Conservation (phyloP, 108 stramenopile species). For the Pseudonitzschia pungens region DNA sequence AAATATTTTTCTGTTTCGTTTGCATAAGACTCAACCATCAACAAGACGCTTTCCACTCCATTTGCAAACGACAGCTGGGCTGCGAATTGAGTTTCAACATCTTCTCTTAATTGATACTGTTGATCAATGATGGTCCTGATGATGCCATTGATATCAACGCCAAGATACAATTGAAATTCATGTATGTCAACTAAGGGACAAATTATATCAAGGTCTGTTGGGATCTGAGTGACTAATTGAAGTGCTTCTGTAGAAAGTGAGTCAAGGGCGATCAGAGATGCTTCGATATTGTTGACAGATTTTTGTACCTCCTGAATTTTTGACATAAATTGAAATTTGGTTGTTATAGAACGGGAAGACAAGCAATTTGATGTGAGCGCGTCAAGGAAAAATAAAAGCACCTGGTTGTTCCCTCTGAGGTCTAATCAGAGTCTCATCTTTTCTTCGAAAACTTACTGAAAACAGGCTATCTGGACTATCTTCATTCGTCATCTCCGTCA, state of each 20-base stretch:
- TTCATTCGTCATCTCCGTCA: background rate
- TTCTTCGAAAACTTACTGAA: conserved; percentile 18
- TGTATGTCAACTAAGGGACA: conserved; percentile 32
- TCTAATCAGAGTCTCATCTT: background rate
- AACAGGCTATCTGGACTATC: conserved; percentile 11
- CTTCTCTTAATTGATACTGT: conserved; percentile 1
- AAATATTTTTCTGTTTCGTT: conserved; percentile 25
- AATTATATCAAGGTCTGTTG: conserved; percentile 20
- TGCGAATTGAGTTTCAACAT: conserved; percentile 11
- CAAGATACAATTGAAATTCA: conserved; percentile 21
- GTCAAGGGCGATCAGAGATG: conserved; percentile 19
- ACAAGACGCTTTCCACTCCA: conserved; percentile 18
- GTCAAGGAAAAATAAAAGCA: background rate
- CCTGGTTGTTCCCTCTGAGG: background rate
- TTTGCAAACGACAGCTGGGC: conserved; percentile 6
- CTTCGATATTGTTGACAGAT: conserved; percentile 16
- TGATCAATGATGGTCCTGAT: conserved; percentile 10
- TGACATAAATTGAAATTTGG: background rate
- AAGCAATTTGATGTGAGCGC: background rate
- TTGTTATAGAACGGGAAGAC: conserved; percentile 7
- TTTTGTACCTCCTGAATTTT: conserved; percentile 9
- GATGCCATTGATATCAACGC: conserved; percentile 33
- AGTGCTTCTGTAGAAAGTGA: conserved; percentile 18
- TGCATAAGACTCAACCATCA: conserved; percentile 17
- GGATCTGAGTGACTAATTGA: background rate